A percentile compares a stretch with the other conserved stretches of the same genome.
These are phyloP conservation scores for Nowakowskiella sp. DNA, from an alignment of 192 early-diverging fungal genomes.

Conservation along the genomic window DNA sequence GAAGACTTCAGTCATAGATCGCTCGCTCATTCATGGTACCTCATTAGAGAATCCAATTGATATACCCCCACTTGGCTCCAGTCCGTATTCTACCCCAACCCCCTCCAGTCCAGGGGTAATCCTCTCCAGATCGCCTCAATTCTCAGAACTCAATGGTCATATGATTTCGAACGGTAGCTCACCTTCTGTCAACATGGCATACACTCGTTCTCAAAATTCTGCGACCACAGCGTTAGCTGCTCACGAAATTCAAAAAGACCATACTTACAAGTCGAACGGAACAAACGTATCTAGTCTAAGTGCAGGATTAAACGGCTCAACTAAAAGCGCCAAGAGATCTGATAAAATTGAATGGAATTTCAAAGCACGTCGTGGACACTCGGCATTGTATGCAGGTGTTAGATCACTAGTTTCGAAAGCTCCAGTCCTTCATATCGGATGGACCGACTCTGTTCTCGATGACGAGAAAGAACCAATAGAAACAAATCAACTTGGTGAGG, in stretches of 20 bases:
- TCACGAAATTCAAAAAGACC: neutral
- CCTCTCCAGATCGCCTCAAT: neutral
- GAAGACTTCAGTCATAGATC: too few relatives aligned
- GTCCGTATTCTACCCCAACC: neutral
- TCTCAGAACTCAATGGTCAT: neutral
- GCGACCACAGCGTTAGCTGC: neutral
- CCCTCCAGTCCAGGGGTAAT: too few relatives aligned
- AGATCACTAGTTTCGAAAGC: conserved; percentile 49
- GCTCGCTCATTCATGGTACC: neutral
- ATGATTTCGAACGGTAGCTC: too few relatives aligned
- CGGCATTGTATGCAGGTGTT: conserved; percentile 83
- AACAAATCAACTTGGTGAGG: conserved; percentile 37
- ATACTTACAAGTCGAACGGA: too few relatives aligned
- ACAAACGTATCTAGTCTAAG: too few relatives aligned
- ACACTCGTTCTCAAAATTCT: neutral
- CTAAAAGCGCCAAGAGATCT: neutral
- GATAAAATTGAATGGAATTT: conserved; percentile 38
- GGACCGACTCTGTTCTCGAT: conserved; percentile 56
- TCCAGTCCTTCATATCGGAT: conserved; percentile 68
- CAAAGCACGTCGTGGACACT: conserved; percentile 63
- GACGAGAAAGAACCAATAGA: conserved; percentile 49
- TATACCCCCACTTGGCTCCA: neutral
- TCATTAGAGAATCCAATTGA: neutral
- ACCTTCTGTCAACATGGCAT: neutral
- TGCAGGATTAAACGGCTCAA: too few relatives aligned